Conservation (phyloP, 2,329 filamentous ascomycete genomes). For the Dactylonectria estremocensis region DNA sequence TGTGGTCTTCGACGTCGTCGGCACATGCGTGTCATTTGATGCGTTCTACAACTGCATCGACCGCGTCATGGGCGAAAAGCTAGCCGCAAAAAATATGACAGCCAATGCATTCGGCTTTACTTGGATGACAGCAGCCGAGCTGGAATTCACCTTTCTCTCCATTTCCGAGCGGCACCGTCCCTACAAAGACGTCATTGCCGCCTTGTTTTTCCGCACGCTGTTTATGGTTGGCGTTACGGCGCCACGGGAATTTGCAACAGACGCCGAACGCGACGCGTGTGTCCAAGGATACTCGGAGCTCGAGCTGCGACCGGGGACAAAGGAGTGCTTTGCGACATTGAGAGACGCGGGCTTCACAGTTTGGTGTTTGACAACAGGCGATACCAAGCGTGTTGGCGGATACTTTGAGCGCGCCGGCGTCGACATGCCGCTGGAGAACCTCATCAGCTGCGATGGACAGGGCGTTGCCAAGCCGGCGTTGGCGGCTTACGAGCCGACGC, state of each 20-base stretch:
- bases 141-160: slow-evolving; percentile 15
- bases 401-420: slow-evolving; percentile 8
- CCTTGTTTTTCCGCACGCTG: slow-evolving; percentile 16
- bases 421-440: slow-evolving; percentile 8
- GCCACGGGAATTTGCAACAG: slow-evolving; percentile 15
- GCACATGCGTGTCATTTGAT: slow-evolving; percentile 17
- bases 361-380: slow-evolving; percentile 13
- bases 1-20: slow-evolving; percentile 22
- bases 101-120: slow-evolving; percentile 9
- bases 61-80: neutral
- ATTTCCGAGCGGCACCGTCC: neutral
- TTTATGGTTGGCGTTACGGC: slow-evolving; percentile 4
- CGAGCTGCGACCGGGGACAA: neutral
- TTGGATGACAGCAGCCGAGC: slow-evolving; percentile 17
- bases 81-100: neutral
- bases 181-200: slow-evolving; percentile 5
- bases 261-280: slow-evolving; percentile 4
- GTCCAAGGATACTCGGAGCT: slow-evolving; percentile 4
- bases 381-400: slow-evolving; percentile 5
- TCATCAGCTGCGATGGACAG: slow-evolving; percentile 10
- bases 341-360: slow-evolving; percentile 13
- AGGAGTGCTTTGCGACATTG: slow-evolving; percentile 10
- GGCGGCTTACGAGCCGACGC: slow-evolving; percentile 1
- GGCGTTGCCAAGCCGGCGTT: slow-evolving; percentile 10
- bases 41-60: slow-evolving; percentile 7